phyloP scores from a whole-genome alignment of 1,139 yeast genomes.

The Zygosaccharomyces sapae region DNA sequence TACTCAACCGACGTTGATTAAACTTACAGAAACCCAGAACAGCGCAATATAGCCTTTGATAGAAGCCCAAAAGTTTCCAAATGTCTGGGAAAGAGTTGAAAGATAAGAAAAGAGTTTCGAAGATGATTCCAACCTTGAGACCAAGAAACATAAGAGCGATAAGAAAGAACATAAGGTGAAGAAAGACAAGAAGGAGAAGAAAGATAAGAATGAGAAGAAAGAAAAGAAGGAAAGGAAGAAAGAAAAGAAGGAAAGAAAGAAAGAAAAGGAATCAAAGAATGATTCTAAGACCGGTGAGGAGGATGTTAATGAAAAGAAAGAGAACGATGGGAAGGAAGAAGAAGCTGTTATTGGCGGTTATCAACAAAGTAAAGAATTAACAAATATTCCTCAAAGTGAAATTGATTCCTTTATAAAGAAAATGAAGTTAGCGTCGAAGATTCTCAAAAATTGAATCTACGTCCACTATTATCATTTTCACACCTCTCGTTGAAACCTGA shows the following conservation, averaged over 20 bases:
- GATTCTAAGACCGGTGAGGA: too few relatives aligned
- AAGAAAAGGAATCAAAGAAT: slow-evolving; percentile 34
- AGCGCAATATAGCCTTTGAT: background rate
- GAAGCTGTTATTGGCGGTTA: slow-evolving; percentile 13
- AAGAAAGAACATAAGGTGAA: slow-evolving; percentile 31
- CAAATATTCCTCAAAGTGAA: slow-evolving; percentile 47
- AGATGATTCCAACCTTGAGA: slow-evolving; percentile 42
- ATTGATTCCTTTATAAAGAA: slow-evolving; percentile 55
- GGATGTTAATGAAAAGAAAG: too few relatives aligned
- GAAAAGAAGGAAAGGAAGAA: slow-evolving; percentile 43
- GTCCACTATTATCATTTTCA: slow-evolving; percentile 70
- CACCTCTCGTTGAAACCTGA: slow-evolving; percentile 55
- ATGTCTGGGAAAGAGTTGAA: slow-evolving; percentile 47
- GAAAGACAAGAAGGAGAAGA: slow-evolving; percentile 37
- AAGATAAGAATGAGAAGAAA: slow-evolving; percentile 38
- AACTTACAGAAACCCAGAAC: background rate
- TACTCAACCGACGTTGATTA: background rate
- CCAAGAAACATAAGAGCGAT: slow-evolving; percentile 32
- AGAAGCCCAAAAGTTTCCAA: background rate
- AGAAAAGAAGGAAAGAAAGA: slow-evolving; percentile 37
- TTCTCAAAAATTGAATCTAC: slow-evolving; percentile 46
- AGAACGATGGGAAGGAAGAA: too few relatives aligned
- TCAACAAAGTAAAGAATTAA: slow-evolving; percentile 25
- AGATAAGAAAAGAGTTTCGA: slow-evolving; percentile 44
- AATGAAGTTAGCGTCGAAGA: slow-evolving; percentile 84